A percentile compares a stretch with the other conserved stretches of the same genome.
Evolutionary conservation across 2,329 filamentous ascomycete genomes (phyloP).

Genomic region (Paracoccidioides lutzii): DNA sequence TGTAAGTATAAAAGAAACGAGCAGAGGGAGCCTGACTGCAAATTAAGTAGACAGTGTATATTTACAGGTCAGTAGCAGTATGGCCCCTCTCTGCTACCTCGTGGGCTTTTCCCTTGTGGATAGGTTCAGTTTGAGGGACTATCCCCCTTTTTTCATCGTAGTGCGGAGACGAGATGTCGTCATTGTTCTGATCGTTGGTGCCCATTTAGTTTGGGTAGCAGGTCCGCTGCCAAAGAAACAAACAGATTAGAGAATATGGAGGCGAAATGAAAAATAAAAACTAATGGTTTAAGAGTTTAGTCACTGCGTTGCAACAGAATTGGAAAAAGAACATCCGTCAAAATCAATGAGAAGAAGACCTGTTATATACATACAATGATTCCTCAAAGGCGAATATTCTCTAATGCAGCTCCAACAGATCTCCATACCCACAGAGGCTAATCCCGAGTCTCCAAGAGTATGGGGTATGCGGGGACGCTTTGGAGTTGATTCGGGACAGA

Average conservation of each 20-base stretch:
- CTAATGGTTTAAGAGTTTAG: neutral
- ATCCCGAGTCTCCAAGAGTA: too few species aligned
- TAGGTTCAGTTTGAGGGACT: neutral
- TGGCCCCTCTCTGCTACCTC: conserved; percentile 34
- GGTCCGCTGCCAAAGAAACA: neutral
- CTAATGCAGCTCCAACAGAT: too few species aligned
- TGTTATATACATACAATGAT: too few species aligned
- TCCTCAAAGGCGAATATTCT: too few species aligned
- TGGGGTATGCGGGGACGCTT: neutral
- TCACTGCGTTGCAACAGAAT: too few species aligned
- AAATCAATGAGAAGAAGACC: too few species aligned
- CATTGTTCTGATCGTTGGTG: neutral
- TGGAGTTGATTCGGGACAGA: neutral
- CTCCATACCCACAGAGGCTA: too few species aligned
- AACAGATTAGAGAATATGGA: too few species aligned
- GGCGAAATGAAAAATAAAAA: neutral
- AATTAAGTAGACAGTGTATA: neutral
- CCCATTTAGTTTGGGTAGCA: neutral
- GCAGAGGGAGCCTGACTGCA: neutral
- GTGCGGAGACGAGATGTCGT: neutral
- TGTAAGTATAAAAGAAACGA: conserved; percentile 3
- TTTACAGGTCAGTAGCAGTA: conserved; percentile 37
- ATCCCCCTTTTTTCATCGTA: neutral
- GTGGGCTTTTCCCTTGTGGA: conserved; percentile 11
- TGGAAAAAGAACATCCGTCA: too few species aligned